phyloP scores from a whole-genome alignment of 169 alveolate genomes.

The Eimeria brunetti region DNA sequence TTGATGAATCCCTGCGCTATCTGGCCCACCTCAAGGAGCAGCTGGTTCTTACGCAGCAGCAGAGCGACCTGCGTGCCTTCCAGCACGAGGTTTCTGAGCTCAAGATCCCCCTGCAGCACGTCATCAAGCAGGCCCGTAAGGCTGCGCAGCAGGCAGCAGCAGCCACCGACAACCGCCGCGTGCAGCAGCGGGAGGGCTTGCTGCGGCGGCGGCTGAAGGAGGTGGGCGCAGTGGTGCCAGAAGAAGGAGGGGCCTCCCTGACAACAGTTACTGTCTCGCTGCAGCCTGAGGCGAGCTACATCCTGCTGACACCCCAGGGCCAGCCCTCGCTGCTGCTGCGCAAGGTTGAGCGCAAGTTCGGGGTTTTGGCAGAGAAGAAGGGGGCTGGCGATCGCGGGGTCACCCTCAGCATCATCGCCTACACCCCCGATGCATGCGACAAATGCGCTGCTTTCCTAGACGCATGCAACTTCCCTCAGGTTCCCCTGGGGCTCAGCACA shows the following conservation, averaged over 20 bases:
- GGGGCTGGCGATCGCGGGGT: slow-evolving; percentile 62
- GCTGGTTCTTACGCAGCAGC: slow-evolving; percentile 80
- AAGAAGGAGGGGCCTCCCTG: slow-evolving; percentile 26
- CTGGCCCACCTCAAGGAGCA: slow-evolving; percentile 73
- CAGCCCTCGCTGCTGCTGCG: slow-evolving; percentile 75
- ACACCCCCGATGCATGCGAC: slow-evolving; percentile 50
- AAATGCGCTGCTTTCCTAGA: slow-evolving; percentile 34
- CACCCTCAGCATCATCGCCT: slow-evolving; percentile 19
- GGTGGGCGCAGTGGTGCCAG: slow-evolving; percentile 24
- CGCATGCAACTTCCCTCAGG: slow-evolving; percentile 67
- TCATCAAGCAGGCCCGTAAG: slow-evolving; percentile 17
- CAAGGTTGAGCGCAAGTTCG: slow-evolving; percentile 66
- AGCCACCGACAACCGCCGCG: slow-evolving; percentile 56
- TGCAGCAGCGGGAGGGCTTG: slow-evolving; percentile 39
- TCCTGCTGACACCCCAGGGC: slow-evolving; percentile 61
- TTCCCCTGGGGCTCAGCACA: slow-evolving; percentile 22
- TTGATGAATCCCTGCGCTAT: slow-evolving; percentile 77
- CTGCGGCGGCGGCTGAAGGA: slow-evolving; percentile 23
- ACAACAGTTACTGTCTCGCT: background rate
- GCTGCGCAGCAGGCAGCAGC: slow-evolving; percentile 49
- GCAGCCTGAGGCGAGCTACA: slow-evolving; percentile 34
- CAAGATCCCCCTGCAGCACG: background rate
- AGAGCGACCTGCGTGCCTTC: slow-evolving; percentile 72
- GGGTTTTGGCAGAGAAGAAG: slow-evolving; percentile 62
- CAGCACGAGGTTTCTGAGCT: slow-evolving; percentile 59